Evolutionary conservation across 2,329 filamentous ascomycete genomes (phyloP), one percentile per base, ranked within the genome.

Genomic region (Teratosphaeria pseudoeucalypti): DNA sequence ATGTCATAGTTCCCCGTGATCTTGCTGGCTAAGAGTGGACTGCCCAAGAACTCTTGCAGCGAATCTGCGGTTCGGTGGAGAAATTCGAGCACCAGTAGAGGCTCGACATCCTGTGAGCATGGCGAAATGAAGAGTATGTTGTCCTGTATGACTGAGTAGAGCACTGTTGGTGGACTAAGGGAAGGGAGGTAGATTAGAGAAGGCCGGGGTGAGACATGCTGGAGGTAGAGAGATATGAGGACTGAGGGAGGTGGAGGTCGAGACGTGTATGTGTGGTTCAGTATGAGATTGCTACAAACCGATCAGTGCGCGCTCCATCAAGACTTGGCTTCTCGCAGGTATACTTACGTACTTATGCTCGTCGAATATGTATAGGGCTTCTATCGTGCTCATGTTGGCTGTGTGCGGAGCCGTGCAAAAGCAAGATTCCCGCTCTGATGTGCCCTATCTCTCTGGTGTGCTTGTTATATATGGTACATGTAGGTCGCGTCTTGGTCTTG

Each of bases 361-460:
- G 83, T 97, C 92, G 76, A 89, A 96, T 73, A 99, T 91, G 79
- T 97, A 92, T 71, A 99, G 81, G 73, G 92, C 94, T 80, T 97
- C 92, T 72, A 99, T 89, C 72, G 89, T 85, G 78, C 90, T 76
- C 78, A 81, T 81, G 60, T 57, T 75, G 57, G n/a, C 43, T 6
- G 11, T 47, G 43, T n/a, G 43, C 43, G 43, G 29, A 6, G 11
- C 16, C 34, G 37, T 43, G 37, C 12, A 6, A 6, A 43, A 43
- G 37, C 37, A 16, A 12, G 4, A 16, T 5, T 43, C 10, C 37
- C 16, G 11, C 37, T 43, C 37, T n/a, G 37, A 10, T 43, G 37
- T 14, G 37, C 2, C 6, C 37, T 43, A 5, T 10, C 37, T 43
- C 37, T 14, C 10, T 16, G 37, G 37, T n/a, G 7, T 6, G 7